A percentile compares a stretch with the other conserved stretches of the same genome.
These are phyloP conservation scores for Meyerozyma carpophila DNA, from an alignment of 1,139 yeast genomes.

Conservation along the genomic window DNA sequence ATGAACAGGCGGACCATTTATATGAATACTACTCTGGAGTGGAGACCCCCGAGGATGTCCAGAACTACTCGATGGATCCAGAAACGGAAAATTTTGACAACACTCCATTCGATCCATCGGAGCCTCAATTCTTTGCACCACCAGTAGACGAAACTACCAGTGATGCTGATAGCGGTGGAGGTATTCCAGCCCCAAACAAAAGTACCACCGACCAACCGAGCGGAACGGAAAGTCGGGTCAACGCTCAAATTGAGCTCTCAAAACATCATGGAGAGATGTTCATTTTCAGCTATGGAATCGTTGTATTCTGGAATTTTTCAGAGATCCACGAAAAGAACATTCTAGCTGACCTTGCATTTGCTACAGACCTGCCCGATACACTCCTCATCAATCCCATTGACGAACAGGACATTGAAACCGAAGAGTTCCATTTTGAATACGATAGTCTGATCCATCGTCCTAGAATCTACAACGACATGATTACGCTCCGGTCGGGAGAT, in stretches of 20 bases:
- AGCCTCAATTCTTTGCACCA: constrained; percentile 48
- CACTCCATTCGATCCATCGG: constrained; percentile 42
- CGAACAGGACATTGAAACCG: constrained; percentile 91
- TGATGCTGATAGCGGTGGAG: constrained; percentile 3
- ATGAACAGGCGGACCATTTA: constrained; percentile 85
- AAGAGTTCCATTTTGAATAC: constrained; percentile 90
- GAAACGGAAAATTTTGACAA: constrained; percentile 34
- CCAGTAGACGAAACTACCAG: constrained; percentile 18
- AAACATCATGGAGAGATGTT: constrained; percentile 87
- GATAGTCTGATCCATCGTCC: constrained; percentile 79
- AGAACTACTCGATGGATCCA: constrained; percentile 50
- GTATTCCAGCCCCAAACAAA: constrained; percentile 1
- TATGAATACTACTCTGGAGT: constrained; percentile 88
- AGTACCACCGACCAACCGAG: constrained; percentile 4
- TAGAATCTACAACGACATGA: constrained; percentile 89
- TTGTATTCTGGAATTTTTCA: constrained; percentile 95
- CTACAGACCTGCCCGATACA: constrained; percentile 40
- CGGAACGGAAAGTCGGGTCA: not conserved
- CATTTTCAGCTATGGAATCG: constrained; percentile 85
- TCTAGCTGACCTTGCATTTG: constrained; percentile 86
- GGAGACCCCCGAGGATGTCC: constrained; percentile 60
- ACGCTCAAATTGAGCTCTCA: constrained; percentile 40
- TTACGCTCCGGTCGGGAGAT: constrained; percentile 84
- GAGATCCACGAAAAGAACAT: constrained; percentile 90
- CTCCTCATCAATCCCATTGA: constrained; percentile 70